These are phyloP conservation scores for Phytopythium chamaehyphon DNA, from an alignment of 352 stramenopile species.

Conservation along the genomic window DNA sequence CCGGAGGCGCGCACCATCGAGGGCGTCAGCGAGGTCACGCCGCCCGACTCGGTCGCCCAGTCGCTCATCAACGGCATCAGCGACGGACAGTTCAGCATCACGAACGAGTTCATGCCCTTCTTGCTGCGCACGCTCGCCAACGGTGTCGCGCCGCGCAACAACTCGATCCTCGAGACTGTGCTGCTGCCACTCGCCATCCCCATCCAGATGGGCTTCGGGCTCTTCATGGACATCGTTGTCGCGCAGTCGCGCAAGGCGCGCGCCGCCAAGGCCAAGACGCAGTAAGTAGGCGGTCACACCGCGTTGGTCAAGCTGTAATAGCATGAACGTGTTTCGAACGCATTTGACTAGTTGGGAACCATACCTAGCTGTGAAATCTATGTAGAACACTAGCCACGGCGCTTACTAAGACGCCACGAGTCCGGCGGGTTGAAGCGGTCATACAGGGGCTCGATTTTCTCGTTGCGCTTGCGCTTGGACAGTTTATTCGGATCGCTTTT, in stretches of 20 bases:
- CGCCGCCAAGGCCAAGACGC: slow-evolving; percentile 58
- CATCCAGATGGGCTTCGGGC: slow-evolving; percentile 69
- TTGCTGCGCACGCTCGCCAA: slow-evolving; percentile 70
- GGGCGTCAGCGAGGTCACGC: slow-evolving; percentile 37
- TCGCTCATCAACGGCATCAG: slow-evolving; percentile 58
- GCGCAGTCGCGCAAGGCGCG: slow-evolving; percentile 41
- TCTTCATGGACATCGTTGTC: slow-evolving; percentile 83
- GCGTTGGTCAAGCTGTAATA: too few species aligned
- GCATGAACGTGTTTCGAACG: too few species aligned
- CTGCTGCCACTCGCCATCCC: slow-evolving; percentile 55
- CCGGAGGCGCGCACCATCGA: slow-evolving; percentile 74
- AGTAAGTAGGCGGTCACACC: too few species aligned
- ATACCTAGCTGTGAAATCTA: too few species aligned
- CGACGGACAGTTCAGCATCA: slow-evolving; percentile 74
- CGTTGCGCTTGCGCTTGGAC: slow-evolving; percentile 96
- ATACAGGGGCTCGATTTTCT: slow-evolving; percentile 99
- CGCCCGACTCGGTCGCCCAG: slow-evolving; percentile 62
- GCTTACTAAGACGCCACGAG: slow-evolving; percentile 95
- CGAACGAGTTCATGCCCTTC: slow-evolving; percentile 75
- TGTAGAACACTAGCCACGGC: slow-evolving; percentile 82
- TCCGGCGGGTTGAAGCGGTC: slow-evolving; percentile 98
- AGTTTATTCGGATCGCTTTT: slow-evolving; percentile 97
- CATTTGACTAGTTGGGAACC: too few species aligned
- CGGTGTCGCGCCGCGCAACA: slow-evolving; percentile 64
- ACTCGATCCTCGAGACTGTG: slow-evolving; percentile 67